A percentile compares a stretch with the other conserved stretches of the same genome.
Evolutionary conservation across 2,329 filamentous ascomycete genomes (phyloP).

Genomic region (Pleomassaria siparia): DNA sequence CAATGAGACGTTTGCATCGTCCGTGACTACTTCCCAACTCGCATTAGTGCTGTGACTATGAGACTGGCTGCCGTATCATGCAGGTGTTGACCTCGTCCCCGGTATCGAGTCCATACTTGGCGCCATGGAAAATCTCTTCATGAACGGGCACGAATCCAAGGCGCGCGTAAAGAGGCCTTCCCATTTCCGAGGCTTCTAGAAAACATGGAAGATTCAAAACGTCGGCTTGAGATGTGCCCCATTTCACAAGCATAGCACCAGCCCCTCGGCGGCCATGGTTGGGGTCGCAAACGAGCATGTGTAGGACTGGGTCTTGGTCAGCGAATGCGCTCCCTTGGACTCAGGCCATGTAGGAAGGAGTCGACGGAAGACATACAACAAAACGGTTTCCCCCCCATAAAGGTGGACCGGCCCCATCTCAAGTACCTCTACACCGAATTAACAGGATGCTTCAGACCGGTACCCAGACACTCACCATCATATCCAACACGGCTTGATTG

Average conservation of each 20-base stretch:
- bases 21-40: no score
- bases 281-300: conserved; percentile 40
- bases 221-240: conserved; percentile 46
- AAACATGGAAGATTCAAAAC: conserved; percentile 42
- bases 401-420: conserved; percentile 25
- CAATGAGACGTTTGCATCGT: no score
- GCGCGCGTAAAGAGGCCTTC: conserved; percentile 44
- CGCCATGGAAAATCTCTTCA: conserved; percentile 26
- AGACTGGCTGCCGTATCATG: conserved; percentile 31
- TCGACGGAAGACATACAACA: conserved; percentile 26
- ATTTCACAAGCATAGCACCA: conserved; percentile 42
- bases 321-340: not conserved
- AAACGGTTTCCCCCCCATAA: conserved; percentile 40
- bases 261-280: conserved; percentile 46
- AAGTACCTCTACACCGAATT: no score
- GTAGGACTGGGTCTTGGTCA: conserved; percentile 22
- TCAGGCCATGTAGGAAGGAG: not conserved
- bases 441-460: no score
- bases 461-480: no score
- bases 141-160: conserved; percentile 27
- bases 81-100: conserved; percentile 27
- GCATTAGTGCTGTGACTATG: no score
- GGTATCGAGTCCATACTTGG: conserved; percentile 31
- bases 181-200: conserved; percentile 46
- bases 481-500: conserved; percentile 27